Evolutionary conservation across 1,139 yeast species (phyloP), one percentile per base, ranked within the genome.

Genomic region (Geotrichum restrictum): DNA sequence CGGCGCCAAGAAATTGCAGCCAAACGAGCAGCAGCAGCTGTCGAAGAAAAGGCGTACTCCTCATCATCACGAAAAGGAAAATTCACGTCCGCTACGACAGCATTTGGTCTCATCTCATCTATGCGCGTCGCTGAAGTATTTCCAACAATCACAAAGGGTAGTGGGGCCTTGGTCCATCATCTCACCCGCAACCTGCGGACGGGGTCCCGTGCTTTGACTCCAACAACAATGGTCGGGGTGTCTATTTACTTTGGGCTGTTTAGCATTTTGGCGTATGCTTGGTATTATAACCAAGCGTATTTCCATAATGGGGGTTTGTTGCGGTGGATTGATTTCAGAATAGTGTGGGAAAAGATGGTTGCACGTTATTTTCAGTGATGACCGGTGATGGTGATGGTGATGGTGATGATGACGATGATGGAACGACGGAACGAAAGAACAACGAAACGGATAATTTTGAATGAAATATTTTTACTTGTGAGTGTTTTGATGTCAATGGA

Each of bases 211-310:
- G 32, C 41, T 3, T 32, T 52, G 33, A 21, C 29, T 8, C 50
- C 56, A 11, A 52, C 34, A 45, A 56, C 43, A 14, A 44, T 40
- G 48, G 52, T 34, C 13, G 57, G 55, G 13, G 40, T 57, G 27
- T 56, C 60, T 19, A 46, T 59, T 7, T 56, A 57, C 49, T 47
- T 59, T 33, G 61, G 60, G 1, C 47, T 59, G 1, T 49, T 59
- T 19, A 57, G 60, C 6, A 45, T 57, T 3, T 19, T 59, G 21
- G 58, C 55, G 19, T 43, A 48, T 10, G 49, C 45, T 27, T 54
- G 21, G 14, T 44, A 40, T 16, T 34, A 38, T 37, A 40, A 36
- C n/a, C 40, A 34, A n/a, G 33, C 33, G n/a, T 10, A 21, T 13
- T 27, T 40, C 8, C 18, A 27, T 11, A 16, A 41, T 10, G 38